Percentiles rank a stretch among this genome's conserved stretches.
phyloP scores from a whole-genome alignment of 768 basidiomycete genomes.

The Russula virescens region DNA sequence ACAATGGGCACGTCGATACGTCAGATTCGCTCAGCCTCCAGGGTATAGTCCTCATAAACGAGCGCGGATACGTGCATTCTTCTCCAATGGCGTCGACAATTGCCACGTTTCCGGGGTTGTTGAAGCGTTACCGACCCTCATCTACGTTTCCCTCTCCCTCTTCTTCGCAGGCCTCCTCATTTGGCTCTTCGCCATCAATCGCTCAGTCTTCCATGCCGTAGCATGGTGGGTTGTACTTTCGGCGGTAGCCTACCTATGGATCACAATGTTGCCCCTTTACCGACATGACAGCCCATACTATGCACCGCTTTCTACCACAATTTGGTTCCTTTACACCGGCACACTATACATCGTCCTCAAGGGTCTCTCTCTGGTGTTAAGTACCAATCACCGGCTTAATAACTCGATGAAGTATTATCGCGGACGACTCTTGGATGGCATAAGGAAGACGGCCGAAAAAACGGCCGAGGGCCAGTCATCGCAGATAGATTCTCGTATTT shows the following conservation, averaged over 20 bases:
- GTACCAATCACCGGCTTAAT: background rate
- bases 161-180: slow-evolving; percentile 16
- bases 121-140: slow-evolving; percentile 9
- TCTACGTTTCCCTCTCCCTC: slow-evolving; percentile 16
- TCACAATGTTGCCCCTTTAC: background rate
- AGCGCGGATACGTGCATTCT: slow-evolving; percentile 8
- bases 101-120: background rate
- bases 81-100: background rate
- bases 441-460: background rate
- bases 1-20: slow-evolving; percentile 13
- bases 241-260: background rate
- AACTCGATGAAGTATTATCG: background rate
- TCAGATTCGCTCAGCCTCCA: background rate
- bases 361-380: background rate
- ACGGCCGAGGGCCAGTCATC: too few species aligned
- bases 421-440: background rate
- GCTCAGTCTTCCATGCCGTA: background rate
- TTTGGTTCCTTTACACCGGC: background rate
- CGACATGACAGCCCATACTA: background rate
- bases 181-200: slow-evolving; percentile 2
- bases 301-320: background rate
- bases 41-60: background rate
- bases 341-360: background rate
- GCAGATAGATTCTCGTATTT: background rate
- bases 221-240: background rate